Conservation (phyloP, 192 early-diverging fungal species). For the Podila verticillata region DNA sequence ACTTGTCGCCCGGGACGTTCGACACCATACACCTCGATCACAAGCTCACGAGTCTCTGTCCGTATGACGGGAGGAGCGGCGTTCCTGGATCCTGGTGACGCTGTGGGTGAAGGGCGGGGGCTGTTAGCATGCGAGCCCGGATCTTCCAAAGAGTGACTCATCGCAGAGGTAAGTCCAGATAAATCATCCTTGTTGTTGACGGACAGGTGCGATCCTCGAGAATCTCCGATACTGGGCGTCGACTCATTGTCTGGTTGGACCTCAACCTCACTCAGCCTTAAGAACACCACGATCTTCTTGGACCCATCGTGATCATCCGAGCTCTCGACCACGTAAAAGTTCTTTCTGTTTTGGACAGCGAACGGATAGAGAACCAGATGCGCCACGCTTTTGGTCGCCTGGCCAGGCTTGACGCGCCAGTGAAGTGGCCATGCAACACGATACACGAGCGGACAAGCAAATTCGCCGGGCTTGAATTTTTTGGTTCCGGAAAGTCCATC, state of each 20-base stretch:
- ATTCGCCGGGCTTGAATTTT: constrained; percentile 68
- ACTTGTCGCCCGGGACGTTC: constrained; percentile 65
- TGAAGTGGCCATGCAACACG: constrained; percentile 73
- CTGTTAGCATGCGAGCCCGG: constrained; percentile 37
- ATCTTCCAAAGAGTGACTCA: constrained; percentile 38
- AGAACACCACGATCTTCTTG: constrained; percentile 44
- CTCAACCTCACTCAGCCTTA: constrained; percentile 45
- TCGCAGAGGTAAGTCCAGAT: not conserved
- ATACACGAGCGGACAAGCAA: constrained; percentile 77
- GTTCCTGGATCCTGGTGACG: constrained; percentile 53
- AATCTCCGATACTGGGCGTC: constrained; percentile 10
- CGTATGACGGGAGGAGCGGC: constrained; percentile 17
- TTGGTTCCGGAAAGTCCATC: constrained; percentile 32
- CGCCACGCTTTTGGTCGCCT: constrained; percentile 70
- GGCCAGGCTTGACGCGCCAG: constrained; percentile 74
- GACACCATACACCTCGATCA: constrained; percentile 79
- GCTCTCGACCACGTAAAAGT: constrained; percentile 75
- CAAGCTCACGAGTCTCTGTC: constrained; percentile 60
- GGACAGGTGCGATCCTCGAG: constrained; percentile 12
- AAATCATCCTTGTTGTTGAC: not conserved
- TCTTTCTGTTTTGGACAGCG: constrained; percentile 75
- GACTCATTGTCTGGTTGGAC: constrained; percentile 28
- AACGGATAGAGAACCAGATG: constrained; percentile 62
- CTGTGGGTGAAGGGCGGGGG: constrained; percentile 49
- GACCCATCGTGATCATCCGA: constrained; percentile 66